These are phyloP conservation scores for Globisporangium paroecandrum DNA, from an alignment of 352 stramenopile species.

Conservation along the genomic window DNA sequence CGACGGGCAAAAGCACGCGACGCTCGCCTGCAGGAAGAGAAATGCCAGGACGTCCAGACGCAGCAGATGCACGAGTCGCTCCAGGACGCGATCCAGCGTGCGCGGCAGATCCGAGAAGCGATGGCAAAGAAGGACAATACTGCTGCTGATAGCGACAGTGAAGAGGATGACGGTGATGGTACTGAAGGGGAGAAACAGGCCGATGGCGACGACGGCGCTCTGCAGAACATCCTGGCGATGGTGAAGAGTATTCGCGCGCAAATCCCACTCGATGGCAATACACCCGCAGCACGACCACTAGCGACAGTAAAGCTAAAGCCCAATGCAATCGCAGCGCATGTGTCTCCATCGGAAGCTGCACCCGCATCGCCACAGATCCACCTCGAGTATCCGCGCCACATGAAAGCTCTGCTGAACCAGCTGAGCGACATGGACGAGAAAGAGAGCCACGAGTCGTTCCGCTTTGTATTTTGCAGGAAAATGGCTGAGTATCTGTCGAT, in stretches of 20 bases:
- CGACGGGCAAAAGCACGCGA: background rate
- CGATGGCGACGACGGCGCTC: background rate
- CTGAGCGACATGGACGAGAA: constrained; percentile 28
- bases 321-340: background rate
- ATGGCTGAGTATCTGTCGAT: constrained; percentile 47
- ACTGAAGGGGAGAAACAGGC: background rate
- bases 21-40: constrained; percentile 8
- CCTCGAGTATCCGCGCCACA: constrained; percentile 48
- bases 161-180: constrained; percentile 9
- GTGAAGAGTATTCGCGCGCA: constrained; percentile 24
- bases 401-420: constrained; percentile 43
- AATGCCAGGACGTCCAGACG: constrained; percentile 21
- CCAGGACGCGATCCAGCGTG: constrained; percentile 43
- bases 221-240: constrained; percentile 32
- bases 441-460: constrained; percentile 35
- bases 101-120: constrained; percentile 37
- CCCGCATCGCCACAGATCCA: constrained; percentile 6
- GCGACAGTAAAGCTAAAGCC: background rate
- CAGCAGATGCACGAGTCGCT: constrained; percentile 37
- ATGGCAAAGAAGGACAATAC: constrained; percentile 8
- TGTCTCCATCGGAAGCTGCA: background rate
- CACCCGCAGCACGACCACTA: background rate
- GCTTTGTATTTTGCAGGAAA: constrained; percentile 44
- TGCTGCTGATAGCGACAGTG: background rate
- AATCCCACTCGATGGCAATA: constrained; percentile 1